These are phyloP conservation scores for Apiotrichum sp. DNA, from an alignment of 1,284 basidiomycete genomes.

Conservation along the genomic window DNA sequence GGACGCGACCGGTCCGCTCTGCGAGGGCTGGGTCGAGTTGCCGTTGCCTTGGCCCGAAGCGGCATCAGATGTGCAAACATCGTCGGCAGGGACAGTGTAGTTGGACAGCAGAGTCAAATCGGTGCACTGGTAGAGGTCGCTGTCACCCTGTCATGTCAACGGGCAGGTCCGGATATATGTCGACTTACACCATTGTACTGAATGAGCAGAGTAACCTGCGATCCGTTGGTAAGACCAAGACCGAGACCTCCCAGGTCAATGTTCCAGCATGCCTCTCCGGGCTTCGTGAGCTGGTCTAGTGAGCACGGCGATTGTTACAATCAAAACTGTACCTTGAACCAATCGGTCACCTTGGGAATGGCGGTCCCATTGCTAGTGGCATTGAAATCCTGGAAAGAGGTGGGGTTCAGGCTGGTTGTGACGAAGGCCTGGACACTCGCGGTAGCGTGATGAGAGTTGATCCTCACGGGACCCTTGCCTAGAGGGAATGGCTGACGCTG, in stretches of 20 bases:
- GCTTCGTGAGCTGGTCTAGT: conserved; percentile 42
- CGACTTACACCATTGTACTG: conserved; percentile 34
- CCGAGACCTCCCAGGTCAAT: conserved; percentile 52
- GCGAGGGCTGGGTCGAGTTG: no score
- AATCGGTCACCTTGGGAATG: conserved; percentile 48
- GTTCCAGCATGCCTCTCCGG: conserved; percentile 57
- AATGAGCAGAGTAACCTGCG: conserved; percentile 34
- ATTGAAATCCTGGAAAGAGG: conserved; percentile 57
- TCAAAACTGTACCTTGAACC: conserved; percentile 49
- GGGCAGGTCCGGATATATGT: not conserved
- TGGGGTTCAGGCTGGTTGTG: conserved; percentile 56
- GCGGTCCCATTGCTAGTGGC: conserved; percentile 43
- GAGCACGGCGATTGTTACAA: no score
- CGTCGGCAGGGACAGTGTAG: conserved; percentile 44
- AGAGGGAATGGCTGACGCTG: conserved; percentile 62
- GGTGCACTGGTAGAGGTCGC: conserved; percentile 65
- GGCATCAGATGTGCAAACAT: no score
- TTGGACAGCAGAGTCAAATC: conserved; percentile 60
- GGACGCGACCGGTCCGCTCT: no score
- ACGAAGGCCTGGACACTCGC: conserved; percentile 52
- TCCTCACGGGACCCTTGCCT: conserved; percentile 48
- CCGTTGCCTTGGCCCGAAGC: no score
- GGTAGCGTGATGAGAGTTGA: conserved; percentile 32
- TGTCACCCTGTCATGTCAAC: conserved; percentile 56
- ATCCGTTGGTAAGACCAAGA: conserved; percentile 52